These are phyloP conservation scores for Populus ilicifolia DNA, from an alignment of 345 rosid species.

Conservation along the genomic window DNA sequence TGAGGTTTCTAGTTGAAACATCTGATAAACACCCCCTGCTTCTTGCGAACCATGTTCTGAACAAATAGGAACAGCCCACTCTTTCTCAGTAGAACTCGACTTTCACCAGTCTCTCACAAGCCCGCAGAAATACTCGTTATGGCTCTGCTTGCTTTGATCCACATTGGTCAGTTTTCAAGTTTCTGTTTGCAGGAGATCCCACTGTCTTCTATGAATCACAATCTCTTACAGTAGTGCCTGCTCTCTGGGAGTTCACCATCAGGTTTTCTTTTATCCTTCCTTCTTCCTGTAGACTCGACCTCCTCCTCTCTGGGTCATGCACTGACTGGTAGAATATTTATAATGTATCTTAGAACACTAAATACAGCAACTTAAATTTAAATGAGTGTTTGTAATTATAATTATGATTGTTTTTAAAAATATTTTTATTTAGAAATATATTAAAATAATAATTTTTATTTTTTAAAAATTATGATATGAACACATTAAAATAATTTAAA, in stretches of 20 bases:
- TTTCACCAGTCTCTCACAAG: neutral
- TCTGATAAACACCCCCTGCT: neutral
- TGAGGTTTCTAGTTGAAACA: constrained; percentile 17
- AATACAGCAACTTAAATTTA: too few relatives aligned
- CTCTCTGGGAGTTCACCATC: neutral
- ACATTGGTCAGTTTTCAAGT: neutral
- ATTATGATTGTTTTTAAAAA: too few relatives aligned
- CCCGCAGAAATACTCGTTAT: neutral
- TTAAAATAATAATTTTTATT: too few relatives aligned
- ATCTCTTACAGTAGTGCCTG: neutral
- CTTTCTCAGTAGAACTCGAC: neutral
- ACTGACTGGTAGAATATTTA: neutral
- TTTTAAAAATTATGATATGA: too few relatives aligned
- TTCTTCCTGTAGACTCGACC: neutral
- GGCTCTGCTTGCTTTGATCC: neutral
- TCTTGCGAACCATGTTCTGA: neutral
- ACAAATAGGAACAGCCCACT: neutral
- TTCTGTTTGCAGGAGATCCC: neutral
- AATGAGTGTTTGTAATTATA: too few relatives aligned
- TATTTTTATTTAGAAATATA: too few relatives aligned
- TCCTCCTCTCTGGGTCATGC: neutral
- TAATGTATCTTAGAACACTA: too few relatives aligned
- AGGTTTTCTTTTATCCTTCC: neutral
- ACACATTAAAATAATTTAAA: too few relatives aligned
- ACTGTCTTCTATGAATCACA: neutral